A percentile compares a stretch with the other conserved stretches of the same genome.
phyloP scores from a whole-genome alignment of 2,329 filamentous ascomycete genomes.

The Ilyonectria sp. region DNA sequence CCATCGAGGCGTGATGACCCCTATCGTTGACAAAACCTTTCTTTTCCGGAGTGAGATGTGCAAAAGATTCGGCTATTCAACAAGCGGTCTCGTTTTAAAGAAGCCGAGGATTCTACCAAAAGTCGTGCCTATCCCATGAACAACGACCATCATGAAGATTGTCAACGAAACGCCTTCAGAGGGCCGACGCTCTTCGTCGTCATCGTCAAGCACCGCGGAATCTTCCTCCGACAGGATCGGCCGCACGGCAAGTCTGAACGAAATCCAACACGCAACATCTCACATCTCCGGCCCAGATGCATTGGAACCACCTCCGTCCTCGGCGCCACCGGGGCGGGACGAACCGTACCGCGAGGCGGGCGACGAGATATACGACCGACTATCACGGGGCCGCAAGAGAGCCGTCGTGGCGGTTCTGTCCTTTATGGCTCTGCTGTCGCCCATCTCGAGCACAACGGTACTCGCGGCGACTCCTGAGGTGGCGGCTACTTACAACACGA shows the following conservation, averaged over 20 bases:
- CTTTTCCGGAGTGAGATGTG: constrained; percentile 8
- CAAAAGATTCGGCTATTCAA: neutral
- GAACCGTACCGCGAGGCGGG: constrained; percentile 47
- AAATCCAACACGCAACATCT: constrained; percentile 46
- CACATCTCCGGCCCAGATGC: constrained; percentile 51
- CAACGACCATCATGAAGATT: constrained; percentile 20
- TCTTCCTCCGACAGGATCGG: constrained; percentile 16
- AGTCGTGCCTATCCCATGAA: neutral
- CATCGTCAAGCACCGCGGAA: constrained; percentile 17
- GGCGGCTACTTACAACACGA: constrained; percentile 74
- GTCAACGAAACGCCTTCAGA: constrained; percentile 1
- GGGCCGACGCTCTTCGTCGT: constrained; percentile 23
- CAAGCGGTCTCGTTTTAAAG: neutral
- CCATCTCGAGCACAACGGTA: constrained; percentile 81
- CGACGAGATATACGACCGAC: constrained; percentile 75
- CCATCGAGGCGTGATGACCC: neutral
- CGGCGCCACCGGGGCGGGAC: constrained; percentile 21
- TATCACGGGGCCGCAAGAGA: constrained; percentile 74
- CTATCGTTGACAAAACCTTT: neutral
- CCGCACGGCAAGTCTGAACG: constrained; percentile 1
- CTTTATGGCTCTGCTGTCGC: constrained; percentile 83
- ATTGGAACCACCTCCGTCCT: constrained; percentile 40
- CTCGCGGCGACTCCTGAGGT: constrained; percentile 83
- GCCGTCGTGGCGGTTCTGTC: constrained; percentile 79
- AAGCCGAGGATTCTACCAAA: neutral